Base-by-base conservation (phyloP, 1,139 yeast species). In the Kodamaea fungicola region DNA sequence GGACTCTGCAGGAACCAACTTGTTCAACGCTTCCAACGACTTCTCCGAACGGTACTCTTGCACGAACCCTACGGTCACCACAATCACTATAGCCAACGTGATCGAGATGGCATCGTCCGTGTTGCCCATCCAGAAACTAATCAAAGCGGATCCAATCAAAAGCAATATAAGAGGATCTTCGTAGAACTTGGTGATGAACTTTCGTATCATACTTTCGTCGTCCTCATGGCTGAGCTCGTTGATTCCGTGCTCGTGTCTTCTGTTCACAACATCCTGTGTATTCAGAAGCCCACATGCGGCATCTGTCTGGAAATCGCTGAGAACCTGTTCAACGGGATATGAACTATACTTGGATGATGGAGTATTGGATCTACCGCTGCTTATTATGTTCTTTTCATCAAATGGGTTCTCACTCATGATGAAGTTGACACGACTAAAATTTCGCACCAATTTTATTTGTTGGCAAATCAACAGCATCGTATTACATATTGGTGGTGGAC, bases 41-140 rank as follows among this genome's bases (percentile, higher is more conserved):
- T 92, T 85, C 57, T 92, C 98, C 0, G 96, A 85, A 51, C 97
- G 74, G 57, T 89, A 89, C 59, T 92, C 98, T 61, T 92, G 98
- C 19, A 92, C 90, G 62, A 92, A 92, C 0, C 97, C 98, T 23
- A 92, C 98, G 0, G 94, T 77, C 7, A 90, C 96, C 23, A 90
- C 97, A 49, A 90, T 89, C 28, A 85, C 52, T 41, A 90, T 86
- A 6, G 97, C 97, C 47, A 88, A 68, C 0, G 95, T 81, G 52
- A 90, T 90, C 44, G 94, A 82, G 21, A 92, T 67, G 2, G 97
- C 95, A 59, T 92, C 98, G 57, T 90, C 97, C 28, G 80, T 78
- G 61, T 92, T 92, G 19, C 96, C 95, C 94, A 92, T 86, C 56
- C 86, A 62, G 49, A 92, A 83, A 47, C 94, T 82, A 27, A 92